Evolutionary conservation across 1,139 yeast genomes (phyloP).

Genomic region (Chernovozyma aurita): DNA sequence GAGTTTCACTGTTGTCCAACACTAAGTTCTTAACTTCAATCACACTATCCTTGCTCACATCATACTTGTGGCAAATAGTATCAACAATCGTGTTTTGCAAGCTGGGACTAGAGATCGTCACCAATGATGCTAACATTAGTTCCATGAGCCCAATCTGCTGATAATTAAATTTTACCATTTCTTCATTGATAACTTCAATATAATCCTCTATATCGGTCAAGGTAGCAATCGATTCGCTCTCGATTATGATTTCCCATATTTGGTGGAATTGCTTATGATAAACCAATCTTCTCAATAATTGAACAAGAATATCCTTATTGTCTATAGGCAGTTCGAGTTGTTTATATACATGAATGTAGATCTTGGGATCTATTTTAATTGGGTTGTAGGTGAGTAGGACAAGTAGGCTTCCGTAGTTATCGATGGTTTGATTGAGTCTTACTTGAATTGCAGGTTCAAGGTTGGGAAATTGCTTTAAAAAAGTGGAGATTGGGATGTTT

Average conservation of each 20-base stretch:
- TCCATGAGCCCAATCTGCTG: conserved; percentile 22
- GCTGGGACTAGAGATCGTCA: conserved; percentile 13
- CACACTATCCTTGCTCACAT: conserved; percentile 3
- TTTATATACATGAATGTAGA: conserved; percentile 22
- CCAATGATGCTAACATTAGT: conserved; percentile 12
- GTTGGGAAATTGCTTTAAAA: neutral
- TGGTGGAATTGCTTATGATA: conserved; percentile 27
- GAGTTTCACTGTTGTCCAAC: neutral
- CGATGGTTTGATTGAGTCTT: conserved; percentile 19
- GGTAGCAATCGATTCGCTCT: conserved; percentile 20
- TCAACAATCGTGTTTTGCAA: conserved; percentile 19
- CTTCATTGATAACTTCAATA: conserved; percentile 21
- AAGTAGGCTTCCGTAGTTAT: conserved; percentile 26
- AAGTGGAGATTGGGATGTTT: neutral
- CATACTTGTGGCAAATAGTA: conserved; percentile 15
- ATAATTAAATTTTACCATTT: conserved; percentile 16
- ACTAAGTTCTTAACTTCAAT: neutral
- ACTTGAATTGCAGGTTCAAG: conserved; percentile 15
- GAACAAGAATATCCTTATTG: conserved; percentile 15
- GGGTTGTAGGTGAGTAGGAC: conserved; percentile 32
- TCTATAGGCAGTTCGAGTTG: conserved; percentile 17
- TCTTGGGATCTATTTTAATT: conserved; percentile 23
- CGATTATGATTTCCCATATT: conserved; percentile 28
- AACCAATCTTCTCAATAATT: conserved; percentile 24
- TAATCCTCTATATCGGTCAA: conserved; percentile 36